Evolutionary conservation across 306 rosid species (phyloP), one percentile per base, ranked within the genome.

Genomic region (Castanea mollissima): DNA sequence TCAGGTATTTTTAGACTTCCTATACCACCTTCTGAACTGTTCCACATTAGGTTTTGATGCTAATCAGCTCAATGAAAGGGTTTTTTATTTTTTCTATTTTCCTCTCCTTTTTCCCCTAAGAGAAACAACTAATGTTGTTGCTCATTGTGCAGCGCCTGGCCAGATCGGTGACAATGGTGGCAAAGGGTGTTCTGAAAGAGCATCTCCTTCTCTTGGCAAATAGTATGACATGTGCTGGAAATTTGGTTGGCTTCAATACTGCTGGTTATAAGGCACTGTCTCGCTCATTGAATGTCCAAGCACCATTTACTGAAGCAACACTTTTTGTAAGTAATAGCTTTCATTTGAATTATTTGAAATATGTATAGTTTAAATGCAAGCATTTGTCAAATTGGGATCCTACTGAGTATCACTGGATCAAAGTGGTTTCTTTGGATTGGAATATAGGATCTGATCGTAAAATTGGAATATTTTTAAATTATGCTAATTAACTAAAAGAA

Each of bases 281-380:
- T 52, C 91, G 90, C 0, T 88, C 94, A 52, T 74, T 92, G 63
- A 93, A 89, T 64, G 81, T 91, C 58, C 96, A 93, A 89, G 95
- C 91, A 23, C 99, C 99, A 55, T 95, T 95, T 78, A 91, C 99
- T 2, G 99, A 95, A 72, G 99, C 99, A 23, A 95, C 96, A 38
- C 88, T 92, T 15, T 91, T 85, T 86, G 99, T 95, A 88, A 90
- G 98, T 84, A 38, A 35, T 64, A 32, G 27, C 41, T 74, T 73
- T 83, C 32, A 16, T 78, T n/a, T n/a, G 31, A 55, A 29, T 21
- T 79, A 54, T 69, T 57, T 86, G 41, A 77, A 69, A 68, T 62
- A 20, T 64, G 75, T 56, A 9, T 34, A 46, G 27, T 60, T 58
- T 23, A 10, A 29, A n/a, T 59, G 29, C 41, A 27, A 27, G 16